phyloP scores from a whole-genome alignment of 1,139 yeast genomes.

The Lodderomyces metapsilosis region DNA sequence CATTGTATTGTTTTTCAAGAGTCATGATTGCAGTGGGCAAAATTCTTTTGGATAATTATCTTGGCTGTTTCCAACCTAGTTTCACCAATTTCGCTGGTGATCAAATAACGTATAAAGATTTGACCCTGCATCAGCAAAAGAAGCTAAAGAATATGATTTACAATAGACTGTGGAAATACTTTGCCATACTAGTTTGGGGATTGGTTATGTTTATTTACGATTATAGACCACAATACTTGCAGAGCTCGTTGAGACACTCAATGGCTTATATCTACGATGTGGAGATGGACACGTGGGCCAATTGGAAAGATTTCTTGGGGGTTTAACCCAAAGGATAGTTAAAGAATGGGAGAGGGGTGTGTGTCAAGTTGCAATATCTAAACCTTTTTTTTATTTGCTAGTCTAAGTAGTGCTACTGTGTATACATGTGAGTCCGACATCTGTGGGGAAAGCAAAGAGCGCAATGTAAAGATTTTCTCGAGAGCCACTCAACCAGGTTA shows the following conservation, averaged over 20 bases:
- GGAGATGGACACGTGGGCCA: constrained; percentile 42
- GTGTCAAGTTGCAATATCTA: no score
- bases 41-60: constrained; percentile 39
- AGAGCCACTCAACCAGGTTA: no score
- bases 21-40: constrained; percentile 56
- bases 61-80: constrained; percentile 37
- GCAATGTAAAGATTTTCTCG: no score
- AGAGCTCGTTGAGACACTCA: constrained; percentile 64
- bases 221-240: constrained; percentile 61
- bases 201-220: constrained; percentile 71
- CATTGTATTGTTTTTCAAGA: constrained; percentile 60
- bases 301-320: constrained; percentile 46
- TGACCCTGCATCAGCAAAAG: constrained; percentile 30
- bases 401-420: neutral
- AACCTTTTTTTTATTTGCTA: neutral
- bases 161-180: constrained; percentile 56
- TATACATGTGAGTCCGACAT: neutral
- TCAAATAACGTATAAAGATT: constrained; percentile 28
- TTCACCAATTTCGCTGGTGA: constrained; percentile 24
- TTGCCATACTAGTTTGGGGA: constrained; percentile 76
- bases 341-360: no score
- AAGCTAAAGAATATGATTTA: constrained; percentile 36
- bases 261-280: constrained; percentile 72
- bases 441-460: no score
- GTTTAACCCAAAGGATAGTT: no score